These are phyloP conservation scores for Parachlorella kessleri DNA, from an alignment of 139 green algal species.

Conservation along the genomic window DNA sequence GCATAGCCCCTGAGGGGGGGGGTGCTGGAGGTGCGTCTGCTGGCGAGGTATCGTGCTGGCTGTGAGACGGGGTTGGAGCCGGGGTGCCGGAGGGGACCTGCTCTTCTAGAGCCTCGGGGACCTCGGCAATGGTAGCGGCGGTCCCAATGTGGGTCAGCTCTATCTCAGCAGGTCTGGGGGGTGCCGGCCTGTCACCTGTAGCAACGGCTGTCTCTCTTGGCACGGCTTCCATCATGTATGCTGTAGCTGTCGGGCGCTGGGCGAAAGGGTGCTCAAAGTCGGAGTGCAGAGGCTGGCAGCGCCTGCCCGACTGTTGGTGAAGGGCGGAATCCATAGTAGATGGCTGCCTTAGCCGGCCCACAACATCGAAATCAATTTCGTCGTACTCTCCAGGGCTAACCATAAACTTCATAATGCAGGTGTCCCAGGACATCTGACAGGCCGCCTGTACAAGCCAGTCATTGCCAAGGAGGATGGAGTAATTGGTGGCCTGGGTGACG, in stretches of 20 bases:
- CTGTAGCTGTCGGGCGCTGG: neutral
- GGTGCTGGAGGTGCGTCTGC: too few relatives aligned
- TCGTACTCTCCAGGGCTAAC: neutral
- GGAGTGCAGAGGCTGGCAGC: too few relatives aligned
- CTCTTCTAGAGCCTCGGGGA: too few relatives aligned
- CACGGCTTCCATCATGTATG: neutral
- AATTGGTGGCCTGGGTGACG: neutral
- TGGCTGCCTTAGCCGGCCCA: neutral
- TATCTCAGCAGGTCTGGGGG: too few relatives aligned
- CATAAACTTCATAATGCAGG: neutral
- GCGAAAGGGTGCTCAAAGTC: neutral
- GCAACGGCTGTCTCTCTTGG: too few relatives aligned
- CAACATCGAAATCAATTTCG: neutral
- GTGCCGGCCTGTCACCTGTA: too few relatives aligned
- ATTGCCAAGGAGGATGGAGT: neutral
- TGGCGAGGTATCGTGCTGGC: too few relatives aligned
- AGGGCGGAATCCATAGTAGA: neutral
- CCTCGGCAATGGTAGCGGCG: too few relatives aligned
- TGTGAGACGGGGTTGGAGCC: too few relatives aligned
- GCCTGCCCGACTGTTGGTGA: neutral
- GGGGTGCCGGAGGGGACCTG: too few relatives aligned
- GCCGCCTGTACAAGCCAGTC: neutral
- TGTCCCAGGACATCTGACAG: neutral
- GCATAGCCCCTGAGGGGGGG: too few relatives aligned
- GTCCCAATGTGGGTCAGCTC: too few relatives aligned